Evolutionary conservation across 768 basidiomycete genomes (phyloP).

Genomic region (Trametes meyenii): DNA sequence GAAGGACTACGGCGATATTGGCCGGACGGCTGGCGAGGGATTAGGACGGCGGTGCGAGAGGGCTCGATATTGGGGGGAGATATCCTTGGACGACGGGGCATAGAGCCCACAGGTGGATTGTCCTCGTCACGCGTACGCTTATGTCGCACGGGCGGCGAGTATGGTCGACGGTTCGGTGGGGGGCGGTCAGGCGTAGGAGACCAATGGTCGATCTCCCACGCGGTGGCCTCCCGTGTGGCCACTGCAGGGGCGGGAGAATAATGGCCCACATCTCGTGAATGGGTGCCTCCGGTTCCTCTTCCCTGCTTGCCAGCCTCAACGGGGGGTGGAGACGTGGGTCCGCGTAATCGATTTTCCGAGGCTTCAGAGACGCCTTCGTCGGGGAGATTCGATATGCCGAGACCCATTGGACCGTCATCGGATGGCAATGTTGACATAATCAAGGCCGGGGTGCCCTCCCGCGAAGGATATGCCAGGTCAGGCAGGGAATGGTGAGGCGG

Average conservation of each 20-base stretch:
- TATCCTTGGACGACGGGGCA: not conserved
- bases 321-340: not conserved
- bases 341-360: not conserved
- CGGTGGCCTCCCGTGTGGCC: not conserved
- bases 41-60: not conserved
- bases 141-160: conserved; percentile 2
- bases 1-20: not conserved
- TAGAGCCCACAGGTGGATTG: not conserved
- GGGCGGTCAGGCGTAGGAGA: not conserved
- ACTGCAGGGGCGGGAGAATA: not conserved
- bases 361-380: not conserved
- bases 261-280: too few species aligned
- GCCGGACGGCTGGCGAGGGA: not conserved
- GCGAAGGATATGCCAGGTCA: conserved; percentile 11
- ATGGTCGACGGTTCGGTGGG: not conserved
- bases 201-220: conserved; percentile 2
- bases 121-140: conserved; percentile 15
- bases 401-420: not conserved
- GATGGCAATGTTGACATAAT: not conserved
- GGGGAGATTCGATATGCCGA: not conserved
- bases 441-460: not conserved
- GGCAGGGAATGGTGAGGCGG: not conserved
- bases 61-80: not conserved
- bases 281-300: not conserved
- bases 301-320: not conserved